A percentile compares a stretch with the other conserved stretches of the same genome.
Evolutionary conservation across 768 basidiomycete genomes (phyloP).

Genomic region (Tylopilus plumbeoviolaceoides): DNA sequence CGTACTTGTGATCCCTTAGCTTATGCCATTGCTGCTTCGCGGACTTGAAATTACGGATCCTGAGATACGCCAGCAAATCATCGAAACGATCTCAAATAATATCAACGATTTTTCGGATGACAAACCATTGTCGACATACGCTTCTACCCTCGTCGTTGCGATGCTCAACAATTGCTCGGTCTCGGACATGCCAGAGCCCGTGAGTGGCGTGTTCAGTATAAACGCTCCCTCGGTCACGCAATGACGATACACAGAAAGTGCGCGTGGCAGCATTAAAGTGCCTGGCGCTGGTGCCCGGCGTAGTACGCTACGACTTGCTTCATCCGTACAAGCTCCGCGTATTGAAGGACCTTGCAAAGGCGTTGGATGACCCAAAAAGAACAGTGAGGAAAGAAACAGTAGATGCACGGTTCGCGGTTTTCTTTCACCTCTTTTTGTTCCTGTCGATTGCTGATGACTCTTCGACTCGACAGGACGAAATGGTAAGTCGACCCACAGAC

Average conservation of each 20-base stretch:
- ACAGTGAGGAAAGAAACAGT: constrained; percentile 86
- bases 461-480: constrained; percentile 22
- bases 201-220: constrained; percentile 30
- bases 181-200: constrained; percentile 51
- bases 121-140: constrained; percentile 61
- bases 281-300: constrained; percentile 66
- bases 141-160: constrained; percentile 60
- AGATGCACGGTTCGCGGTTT: constrained; percentile 52
- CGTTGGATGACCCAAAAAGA: constrained; percentile 87
- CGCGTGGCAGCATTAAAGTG: constrained; percentile 73
- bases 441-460: constrained; percentile 1
- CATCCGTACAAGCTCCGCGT: constrained; percentile 76
- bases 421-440: background rate
- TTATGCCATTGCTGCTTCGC: constrained; percentile 84
- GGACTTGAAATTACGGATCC: constrained; percentile 76
- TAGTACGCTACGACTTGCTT: constrained; percentile 78
- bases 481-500: constrained; percentile 14
- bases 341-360: constrained; percentile 67
- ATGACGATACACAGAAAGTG: constrained; percentile 51
- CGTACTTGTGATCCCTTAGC: constrained; percentile 40
- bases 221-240: background rate
- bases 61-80: constrained; percentile 72
- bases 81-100: constrained; percentile 71
- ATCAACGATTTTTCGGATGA: constrained; percentile 55
- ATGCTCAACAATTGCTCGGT: constrained; percentile 65